These are phyloP conservation scores for Corchorus capsularis DNA, from an alignment of 345 rosid genomes.

Conservation along the genomic window DNA sequence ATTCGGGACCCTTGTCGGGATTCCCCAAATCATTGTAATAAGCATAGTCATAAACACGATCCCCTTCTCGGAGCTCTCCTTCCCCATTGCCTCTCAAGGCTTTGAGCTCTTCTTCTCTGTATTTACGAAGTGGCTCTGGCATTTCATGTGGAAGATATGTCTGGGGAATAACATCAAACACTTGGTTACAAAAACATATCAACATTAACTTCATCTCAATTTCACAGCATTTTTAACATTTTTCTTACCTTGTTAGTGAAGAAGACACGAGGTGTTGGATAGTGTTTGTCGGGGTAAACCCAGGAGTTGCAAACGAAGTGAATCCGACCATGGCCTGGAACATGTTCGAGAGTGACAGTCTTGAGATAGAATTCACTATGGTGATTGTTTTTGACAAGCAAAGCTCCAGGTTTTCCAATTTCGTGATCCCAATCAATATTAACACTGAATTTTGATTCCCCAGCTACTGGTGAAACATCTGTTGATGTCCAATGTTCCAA, in stretches of 20 bases:
- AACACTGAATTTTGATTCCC: constrained; percentile 52
- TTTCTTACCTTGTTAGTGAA: constrained; percentile 64
- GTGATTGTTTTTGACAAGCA: constrained; percentile 55
- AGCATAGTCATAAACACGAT: constrained; percentile 83
- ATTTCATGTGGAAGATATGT: constrained; percentile 71
- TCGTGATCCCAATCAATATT: constrained; percentile 56
- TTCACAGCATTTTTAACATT: background rate
- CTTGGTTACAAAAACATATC: background rate
- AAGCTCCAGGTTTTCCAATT: constrained; percentile 72
- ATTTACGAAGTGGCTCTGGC: constrained; percentile 51
- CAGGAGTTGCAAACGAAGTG: constrained; percentile 80
- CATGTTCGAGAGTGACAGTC: constrained; percentile 60
- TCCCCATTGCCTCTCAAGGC: constrained; percentile 67
- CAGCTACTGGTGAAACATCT: constrained; percentile 31
- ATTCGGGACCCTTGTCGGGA: constrained; percentile 39
- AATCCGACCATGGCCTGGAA: constrained; percentile 61
- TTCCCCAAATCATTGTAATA: constrained; percentile 72
- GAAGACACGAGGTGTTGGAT: constrained; percentile 60
- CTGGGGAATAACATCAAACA: constrained; percentile 31
- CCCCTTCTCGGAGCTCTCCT: constrained; percentile 71
- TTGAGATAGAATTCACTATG: constrained; percentile 61
- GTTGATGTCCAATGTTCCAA: constrained; percentile 50
- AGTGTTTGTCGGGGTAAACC: constrained; percentile 61
- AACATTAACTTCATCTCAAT: no score
- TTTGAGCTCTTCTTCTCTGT: constrained; percentile 63